Conservation (phyloP, 2,329 filamentous ascomycete genomes). For the Aspergillus intermedius region DNA sequence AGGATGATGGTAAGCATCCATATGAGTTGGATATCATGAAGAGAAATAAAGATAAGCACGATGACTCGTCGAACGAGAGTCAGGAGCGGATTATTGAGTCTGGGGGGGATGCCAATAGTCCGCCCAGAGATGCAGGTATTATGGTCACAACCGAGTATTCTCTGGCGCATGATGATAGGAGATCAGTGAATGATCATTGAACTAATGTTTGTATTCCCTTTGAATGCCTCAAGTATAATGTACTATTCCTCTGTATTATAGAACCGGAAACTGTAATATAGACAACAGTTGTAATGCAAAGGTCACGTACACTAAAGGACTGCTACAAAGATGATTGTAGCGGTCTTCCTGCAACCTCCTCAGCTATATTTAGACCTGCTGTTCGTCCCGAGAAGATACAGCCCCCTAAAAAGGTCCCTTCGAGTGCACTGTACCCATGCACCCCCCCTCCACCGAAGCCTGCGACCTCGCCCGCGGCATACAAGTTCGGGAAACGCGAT, state of each 20-base stretch:
- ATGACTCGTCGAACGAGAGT: slow-evolving; percentile 6
- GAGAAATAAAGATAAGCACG: not conserved
- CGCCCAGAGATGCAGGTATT: slow-evolving; percentile 3
- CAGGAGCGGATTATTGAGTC: slow-evolving; percentile 10
- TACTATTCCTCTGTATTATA: no score
- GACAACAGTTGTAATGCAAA: no score
- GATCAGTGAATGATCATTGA: not conserved
- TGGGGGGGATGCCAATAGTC: not conserved
- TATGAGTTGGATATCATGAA: slow-evolving; percentile 3
- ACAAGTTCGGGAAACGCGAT: slow-evolving; percentile 49
- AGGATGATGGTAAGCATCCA: slow-evolving; percentile 2
- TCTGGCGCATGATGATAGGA: slow-evolving; percentile 6
- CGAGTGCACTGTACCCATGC: no score
- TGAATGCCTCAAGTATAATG: no score
- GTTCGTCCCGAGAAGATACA: no score
- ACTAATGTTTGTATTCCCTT: no score
- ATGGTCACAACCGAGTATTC: slow-evolving; percentile 9
- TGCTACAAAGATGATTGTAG: no score
- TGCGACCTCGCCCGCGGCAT: slow-evolving; percentile 55
- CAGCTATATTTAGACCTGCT: no score
- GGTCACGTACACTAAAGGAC: no score
- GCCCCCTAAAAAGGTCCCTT: no score
- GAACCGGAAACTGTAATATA: no score
- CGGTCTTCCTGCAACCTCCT: no score
- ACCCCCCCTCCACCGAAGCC: slow-evolving; percentile 40